These are phyloP conservation scores for Lantana camara DNA, from an alignment of 257 asterid genomes.

Conservation along the genomic window DNA sequence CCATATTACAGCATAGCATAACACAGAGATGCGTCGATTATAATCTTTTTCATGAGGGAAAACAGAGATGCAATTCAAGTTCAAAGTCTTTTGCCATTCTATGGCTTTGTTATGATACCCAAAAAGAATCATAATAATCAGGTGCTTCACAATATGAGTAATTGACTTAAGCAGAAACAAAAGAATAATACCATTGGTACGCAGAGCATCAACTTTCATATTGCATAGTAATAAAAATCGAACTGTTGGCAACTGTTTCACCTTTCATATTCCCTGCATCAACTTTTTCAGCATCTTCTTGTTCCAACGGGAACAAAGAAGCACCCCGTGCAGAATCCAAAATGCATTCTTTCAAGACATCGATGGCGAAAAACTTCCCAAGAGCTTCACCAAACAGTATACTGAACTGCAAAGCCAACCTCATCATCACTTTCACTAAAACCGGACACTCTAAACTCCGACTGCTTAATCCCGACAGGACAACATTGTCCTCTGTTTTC, in stretches of 20 bases:
- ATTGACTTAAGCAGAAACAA: conserved; percentile 14
- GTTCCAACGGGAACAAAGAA: conserved; percentile 52
- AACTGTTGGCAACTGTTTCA: conserved; percentile 39
- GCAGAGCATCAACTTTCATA: conserved; percentile 63
- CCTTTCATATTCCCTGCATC: conserved; percentile 20
- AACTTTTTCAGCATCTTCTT: conserved; percentile 23
- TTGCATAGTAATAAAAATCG: conserved; percentile 46
- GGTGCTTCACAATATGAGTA: not conserved
- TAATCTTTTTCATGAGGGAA: not conserved
- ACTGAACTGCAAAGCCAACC: conserved; percentile 71
- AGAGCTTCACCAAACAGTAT: conserved; percentile 68
- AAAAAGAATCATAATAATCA: not conserved
- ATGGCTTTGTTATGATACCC: not conserved
- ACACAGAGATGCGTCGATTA: conserved; percentile 22
- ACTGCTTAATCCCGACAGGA: conserved; percentile 26
- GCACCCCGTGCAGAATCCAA: conserved; percentile 36
- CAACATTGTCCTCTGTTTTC: conserved; percentile 19
- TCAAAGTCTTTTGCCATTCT: conserved; percentile 3
- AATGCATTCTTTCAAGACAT: conserved; percentile 62
- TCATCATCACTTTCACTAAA: conserved; percentile 46
- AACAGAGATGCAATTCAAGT: conserved; percentile 6
- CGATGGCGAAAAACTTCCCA: conserved; percentile 60
- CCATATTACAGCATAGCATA: conserved; percentile 52
- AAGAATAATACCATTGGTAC: conserved; percentile 63
- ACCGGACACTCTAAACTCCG: conserved; percentile 51